Conservation (phyloP, 129 eudicot species). For the Lonicera japonica region DNA sequence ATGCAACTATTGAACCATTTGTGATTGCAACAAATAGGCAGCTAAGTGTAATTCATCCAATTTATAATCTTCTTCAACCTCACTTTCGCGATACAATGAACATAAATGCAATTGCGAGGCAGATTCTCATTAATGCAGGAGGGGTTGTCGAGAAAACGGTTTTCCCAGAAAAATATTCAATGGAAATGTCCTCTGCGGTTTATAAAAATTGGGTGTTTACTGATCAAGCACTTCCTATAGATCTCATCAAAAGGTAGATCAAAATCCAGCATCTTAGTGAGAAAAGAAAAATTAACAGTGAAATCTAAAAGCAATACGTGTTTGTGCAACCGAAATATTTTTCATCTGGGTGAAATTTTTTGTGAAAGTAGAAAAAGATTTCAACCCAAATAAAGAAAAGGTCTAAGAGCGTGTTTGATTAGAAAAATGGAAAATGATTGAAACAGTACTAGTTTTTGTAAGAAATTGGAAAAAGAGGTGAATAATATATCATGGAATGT, state of each 20-base stretch:
- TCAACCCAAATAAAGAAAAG: no score
- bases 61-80: constrained; percentile 51
- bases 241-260: constrained; percentile 53
- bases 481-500: no score
- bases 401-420: no score
- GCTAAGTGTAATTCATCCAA: constrained; percentile 58
- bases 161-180: constrained; percentile 39
- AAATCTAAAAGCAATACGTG: no score
- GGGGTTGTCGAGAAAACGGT: constrained; percentile 42
- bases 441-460: no score
- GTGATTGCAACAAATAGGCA: constrained; percentile 56
- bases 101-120: constrained; percentile 44
- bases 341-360: no score
- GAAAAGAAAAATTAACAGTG: no score
- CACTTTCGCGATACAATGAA: constrained; percentile 54
- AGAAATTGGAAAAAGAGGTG: no score
- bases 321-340: no score
- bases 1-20: constrained; percentile 53
- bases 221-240: constrained; percentile 58
- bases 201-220: constrained; percentile 44
- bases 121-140: constrained; percentile 39
- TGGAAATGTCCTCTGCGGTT: constrained; percentile 41
- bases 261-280: no score
- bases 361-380: no score
- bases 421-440: no score